Base-by-base conservation (phyloP, 306 rosid genomes). In the Cucurbita maxima region DNA sequence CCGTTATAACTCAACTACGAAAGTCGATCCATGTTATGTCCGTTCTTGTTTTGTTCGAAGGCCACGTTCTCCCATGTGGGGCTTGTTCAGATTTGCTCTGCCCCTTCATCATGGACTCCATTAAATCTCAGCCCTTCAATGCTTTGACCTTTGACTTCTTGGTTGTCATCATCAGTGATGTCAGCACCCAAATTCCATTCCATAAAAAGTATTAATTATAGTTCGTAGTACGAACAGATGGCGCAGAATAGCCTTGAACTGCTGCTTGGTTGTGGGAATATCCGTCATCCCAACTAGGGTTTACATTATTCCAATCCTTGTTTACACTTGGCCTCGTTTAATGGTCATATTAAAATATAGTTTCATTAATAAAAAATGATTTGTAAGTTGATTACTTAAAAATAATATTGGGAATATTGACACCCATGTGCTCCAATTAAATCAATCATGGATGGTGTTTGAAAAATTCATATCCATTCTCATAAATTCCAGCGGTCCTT, bases 31-130 rank as follows among this genome's bases (percentile, higher is more conserved):
- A 53, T 53, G 10, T 51, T 45, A 43, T 43, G 3, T 43, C 6
- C 10, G 3, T n/a, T 7, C 11, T 19, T 71, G 51, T 55, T 12
- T 10, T 12, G 36, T 18, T 47, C 74, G 66, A 58, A 62, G 37
- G 50, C 57, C 94, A 90, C 57, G 95, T 85, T 86, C 77, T 37
- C 76, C 83, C 96, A 90, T 84, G 96, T 90, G 95, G 74, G 52
- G 16, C 53, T 36, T 86, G 87, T 82, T 84, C 54, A 66, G 54
- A 66, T 8, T 38, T 38, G 40, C 53, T n/a, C n/a, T 37, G 10
- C 34, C 51, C 18, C 71, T 20, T 44, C 38, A 43, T 43, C 25
- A 1, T 10, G 55, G 72, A 55, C 36, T 67, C 58, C 10, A 6
- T 47, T 30, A 50, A 30, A 70, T 50, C 74, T 50, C 57, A 22